phyloP scores from a whole-genome alignment of 495 filamentous ascomycete genomes.

The Neurospora hispaniola region DNA sequence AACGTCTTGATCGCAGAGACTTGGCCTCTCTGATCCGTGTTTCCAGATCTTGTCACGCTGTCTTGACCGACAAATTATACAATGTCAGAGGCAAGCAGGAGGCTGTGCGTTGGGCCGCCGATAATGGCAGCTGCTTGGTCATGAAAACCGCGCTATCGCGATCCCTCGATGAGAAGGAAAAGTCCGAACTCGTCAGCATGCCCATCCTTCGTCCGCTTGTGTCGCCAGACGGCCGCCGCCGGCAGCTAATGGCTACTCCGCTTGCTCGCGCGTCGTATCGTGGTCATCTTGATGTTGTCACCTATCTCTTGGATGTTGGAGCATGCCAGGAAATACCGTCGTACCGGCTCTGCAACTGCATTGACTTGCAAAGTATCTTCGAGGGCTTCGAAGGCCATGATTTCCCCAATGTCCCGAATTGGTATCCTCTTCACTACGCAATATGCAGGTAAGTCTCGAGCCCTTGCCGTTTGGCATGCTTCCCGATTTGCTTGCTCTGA shows the following conservation, averaged over 20 bases:
- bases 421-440: constrained; percentile 5
- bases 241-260: background rate
- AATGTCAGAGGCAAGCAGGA: background rate
- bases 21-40: background rate
- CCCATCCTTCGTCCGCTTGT: background rate
- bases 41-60: background rate
- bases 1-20: background rate
- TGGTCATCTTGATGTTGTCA: constrained; percentile 4
- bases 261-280: constrained; percentile 1
- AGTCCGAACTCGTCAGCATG: background rate
- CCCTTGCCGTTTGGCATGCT: background rate
- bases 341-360: background rate
- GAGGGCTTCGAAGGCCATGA: background rate
- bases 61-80: background rate
- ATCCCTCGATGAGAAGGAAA: background rate
- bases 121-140: background rate
- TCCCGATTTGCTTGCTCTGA: background rate
- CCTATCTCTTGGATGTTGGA: constrained; percentile 5
- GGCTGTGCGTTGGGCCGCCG: constrained; percentile 1
- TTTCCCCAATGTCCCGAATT: background rate
- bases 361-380: background rate
- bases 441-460: constrained; percentile 1
- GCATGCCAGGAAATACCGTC: background rate
- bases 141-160: background rate
- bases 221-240: background rate